Conservation (phyloP, 2,329 filamentous ascomycete species). For the Rutstroemia sp. region DNA sequence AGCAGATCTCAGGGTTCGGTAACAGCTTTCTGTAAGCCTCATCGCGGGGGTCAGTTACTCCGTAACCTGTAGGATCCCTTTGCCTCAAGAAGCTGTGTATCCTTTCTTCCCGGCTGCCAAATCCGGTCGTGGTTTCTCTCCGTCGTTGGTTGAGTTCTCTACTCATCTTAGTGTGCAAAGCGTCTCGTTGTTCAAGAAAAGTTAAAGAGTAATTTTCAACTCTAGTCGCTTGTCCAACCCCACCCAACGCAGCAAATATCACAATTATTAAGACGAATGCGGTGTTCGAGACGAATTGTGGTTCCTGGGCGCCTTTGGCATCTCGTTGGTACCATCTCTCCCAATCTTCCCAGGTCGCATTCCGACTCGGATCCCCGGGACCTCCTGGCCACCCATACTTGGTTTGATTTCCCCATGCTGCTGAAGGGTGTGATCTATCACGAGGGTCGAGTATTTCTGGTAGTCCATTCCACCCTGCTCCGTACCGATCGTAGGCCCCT, state of each 20-base stretch:
- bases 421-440: constrained; percentile 24
- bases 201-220: constrained; percentile 55
- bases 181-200: constrained; percentile 59
- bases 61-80: constrained; percentile 43
- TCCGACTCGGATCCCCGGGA: constrained; percentile 46
- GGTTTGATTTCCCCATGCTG: constrained; percentile 16
- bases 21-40: constrained; percentile 39
- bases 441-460: constrained; percentile 28
- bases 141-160: constrained; percentile 50
- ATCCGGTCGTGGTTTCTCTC: constrained; percentile 43
- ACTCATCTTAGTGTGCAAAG: constrained; percentile 59
- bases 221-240: constrained; percentile 64
- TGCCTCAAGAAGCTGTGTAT: constrained; percentile 73
- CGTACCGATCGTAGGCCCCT: constrained; percentile 73
- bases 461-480: constrained; percentile 66
- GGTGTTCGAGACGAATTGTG: constrained; percentile 68
- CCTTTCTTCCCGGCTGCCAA: constrained; percentile 52
- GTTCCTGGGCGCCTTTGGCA: constrained; percentile 40
- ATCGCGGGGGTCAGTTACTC: constrained; percentile 29
- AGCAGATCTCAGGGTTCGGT: constrained; percentile 38
- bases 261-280: constrained; percentile 70
- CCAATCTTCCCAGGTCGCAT: constrained; percentile 99
- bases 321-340: constrained; percentile 64
- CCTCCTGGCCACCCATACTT: constrained; percentile 23
- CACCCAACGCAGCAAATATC: constrained; percentile 60